These are phyloP conservation scores for Aspergillus olivimuriae DNA, from an alignment of 495 filamentous ascomycete species.

Conservation along the genomic window DNA sequence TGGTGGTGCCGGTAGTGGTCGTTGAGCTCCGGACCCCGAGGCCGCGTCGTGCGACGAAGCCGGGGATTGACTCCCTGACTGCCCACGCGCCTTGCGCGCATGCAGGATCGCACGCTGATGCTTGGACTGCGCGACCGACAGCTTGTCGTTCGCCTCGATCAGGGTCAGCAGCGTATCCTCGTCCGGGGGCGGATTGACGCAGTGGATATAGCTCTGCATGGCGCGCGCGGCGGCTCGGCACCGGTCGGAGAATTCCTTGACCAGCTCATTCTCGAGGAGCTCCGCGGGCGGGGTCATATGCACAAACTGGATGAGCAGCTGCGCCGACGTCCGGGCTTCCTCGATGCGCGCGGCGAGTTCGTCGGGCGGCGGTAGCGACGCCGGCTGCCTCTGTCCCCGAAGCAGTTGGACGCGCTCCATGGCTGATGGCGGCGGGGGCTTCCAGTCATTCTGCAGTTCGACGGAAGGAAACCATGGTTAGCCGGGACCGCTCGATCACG, in stretches of 20 bases:
- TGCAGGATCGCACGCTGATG: constrained; percentile 76
- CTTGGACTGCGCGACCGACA: constrained; percentile 67
- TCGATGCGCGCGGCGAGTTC: constrained; percentile 81
- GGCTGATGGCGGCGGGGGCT: too few relatives aligned
- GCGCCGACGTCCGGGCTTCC: constrained; percentile 84
- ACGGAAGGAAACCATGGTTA: too few relatives aligned
- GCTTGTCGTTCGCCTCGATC: constrained; percentile 90
- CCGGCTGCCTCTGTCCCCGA: too few relatives aligned
- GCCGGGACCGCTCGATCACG: neutral
- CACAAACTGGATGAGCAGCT: constrained; percentile 82
- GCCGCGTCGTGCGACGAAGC: constrained; percentile 11
- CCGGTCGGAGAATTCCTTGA: constrained; percentile 87
- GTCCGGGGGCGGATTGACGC: constrained; percentile 72
- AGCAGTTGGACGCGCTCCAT: too few relatives aligned
- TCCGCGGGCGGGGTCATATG: constrained; percentile 74
- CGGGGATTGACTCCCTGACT: constrained; percentile 17
- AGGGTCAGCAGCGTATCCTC: constrained; percentile 87
- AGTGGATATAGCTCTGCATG: constrained; percentile 77
- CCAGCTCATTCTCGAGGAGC: constrained; percentile 72
- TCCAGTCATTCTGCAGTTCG: too few relatives aligned
- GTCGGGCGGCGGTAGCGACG: constrained; percentile 60
- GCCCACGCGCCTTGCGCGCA: constrained; percentile 46
- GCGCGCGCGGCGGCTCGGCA: constrained; percentile 71
- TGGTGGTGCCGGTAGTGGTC: constrained; percentile 9
- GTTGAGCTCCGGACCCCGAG: constrained; percentile 12